Conservation (phyloP, 371 early-diverging fungal genomes). For the Vairimorpha apis region DNA sequence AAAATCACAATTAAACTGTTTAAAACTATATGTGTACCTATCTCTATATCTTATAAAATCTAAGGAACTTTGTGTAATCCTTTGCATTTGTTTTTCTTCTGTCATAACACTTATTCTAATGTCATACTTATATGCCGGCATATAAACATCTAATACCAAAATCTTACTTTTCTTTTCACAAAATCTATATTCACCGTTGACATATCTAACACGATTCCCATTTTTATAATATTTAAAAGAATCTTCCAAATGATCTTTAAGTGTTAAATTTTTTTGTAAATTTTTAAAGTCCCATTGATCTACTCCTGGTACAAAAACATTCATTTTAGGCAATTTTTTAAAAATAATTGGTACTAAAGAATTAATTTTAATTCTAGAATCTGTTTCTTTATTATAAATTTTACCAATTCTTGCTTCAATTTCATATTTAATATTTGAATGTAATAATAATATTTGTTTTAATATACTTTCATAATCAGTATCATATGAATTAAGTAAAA, state of each 20-base stretch:
- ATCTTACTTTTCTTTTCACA: conserved; percentile 32
- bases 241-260: conserved; percentile 19
- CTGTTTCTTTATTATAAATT: conserved; percentile 23
- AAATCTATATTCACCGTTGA: conserved; percentile 7
- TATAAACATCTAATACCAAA: conserved; percentile 17
- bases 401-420: conserved; percentile 46
- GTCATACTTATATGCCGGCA: conserved; percentile 30
- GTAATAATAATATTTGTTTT: background rate
- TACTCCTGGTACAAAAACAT: conserved; percentile 32
- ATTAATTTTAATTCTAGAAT: conserved; percentile 19
- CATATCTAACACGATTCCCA: conserved; percentile 19
- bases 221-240: conserved; percentile 6
- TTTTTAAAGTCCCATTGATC: conserved; percentile 12
- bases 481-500: too few species aligned
- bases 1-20: conserved; percentile 31
- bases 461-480: background rate
- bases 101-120: conserved; percentile 27
- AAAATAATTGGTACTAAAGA: conserved; percentile 26
- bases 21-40: conserved; percentile 19
- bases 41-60: conserved; percentile 16
- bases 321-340: conserved; percentile 1
- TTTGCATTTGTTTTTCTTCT: conserved; percentile 22
- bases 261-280: conserved; percentile 3
- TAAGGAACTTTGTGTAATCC: conserved; percentile 1
- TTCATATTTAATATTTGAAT: conserved; percentile 21